Percentiles rank a stretch among this genome's conserved stretches.
phyloP scores from a whole-genome alignment of 345 rosid species.

The Heritiera fomes region DNA sequence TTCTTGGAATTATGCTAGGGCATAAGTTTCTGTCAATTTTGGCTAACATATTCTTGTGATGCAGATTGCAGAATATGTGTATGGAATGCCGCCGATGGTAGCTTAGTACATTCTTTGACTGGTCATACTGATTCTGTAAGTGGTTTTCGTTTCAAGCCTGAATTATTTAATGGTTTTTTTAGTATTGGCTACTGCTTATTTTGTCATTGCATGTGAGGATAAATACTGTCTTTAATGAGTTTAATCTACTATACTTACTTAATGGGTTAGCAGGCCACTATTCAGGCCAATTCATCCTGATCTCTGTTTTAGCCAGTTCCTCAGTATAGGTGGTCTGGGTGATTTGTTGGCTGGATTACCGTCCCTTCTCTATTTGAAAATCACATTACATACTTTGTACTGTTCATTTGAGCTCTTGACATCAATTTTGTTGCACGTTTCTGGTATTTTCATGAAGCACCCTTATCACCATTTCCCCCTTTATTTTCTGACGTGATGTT shows the following conservation, averaged over 20 bases:
- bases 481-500: not conserved
- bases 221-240: not conserved
- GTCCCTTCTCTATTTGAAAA: not conserved
- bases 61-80: slow-evolving; percentile 99
- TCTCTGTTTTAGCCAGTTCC: not conserved
- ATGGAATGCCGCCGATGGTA: slow-evolving; percentile 99
- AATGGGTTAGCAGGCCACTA: not conserved
- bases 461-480: not conserved
- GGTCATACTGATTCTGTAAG: slow-evolving; percentile 97
- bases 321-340: not conserved
- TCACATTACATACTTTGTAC: not conserved
- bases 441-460: not conserved
- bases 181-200: not conserved
- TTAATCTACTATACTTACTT: slow-evolving; percentile 2
- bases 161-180: not conserved
- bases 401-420: not conserved
- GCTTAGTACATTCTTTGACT: slow-evolving; percentile 91
- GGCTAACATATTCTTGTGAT: slow-evolving; percentile 18
- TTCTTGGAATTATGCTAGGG: not conserved
- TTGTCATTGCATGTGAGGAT: not conserved
- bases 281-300: not conserved
- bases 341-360: not conserved
- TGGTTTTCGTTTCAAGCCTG: slow-evolving; percentile 20
- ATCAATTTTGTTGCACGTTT: not conserved
- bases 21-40: not conserved